Evolutionary conservation across 768 basidiomycete genomes (phyloP), one percentile per base, ranked within the genome.

Genomic region (Termitomyces heimii): DNA sequence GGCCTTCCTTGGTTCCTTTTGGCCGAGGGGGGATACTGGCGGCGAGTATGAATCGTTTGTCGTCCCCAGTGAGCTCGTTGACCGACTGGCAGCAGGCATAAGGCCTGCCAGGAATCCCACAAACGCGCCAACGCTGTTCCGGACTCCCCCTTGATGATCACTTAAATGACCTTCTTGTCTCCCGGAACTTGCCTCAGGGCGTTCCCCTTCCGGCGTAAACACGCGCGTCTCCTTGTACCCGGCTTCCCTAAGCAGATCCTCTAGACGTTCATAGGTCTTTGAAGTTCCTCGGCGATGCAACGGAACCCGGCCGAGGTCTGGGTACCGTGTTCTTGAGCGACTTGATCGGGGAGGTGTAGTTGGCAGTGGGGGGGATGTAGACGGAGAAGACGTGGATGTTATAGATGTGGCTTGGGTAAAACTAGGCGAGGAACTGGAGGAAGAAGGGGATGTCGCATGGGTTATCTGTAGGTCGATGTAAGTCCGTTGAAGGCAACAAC

Each of bases 211-310:
- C 8, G 94, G 93, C 0, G 94, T 94, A 64, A 91, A 89, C 12
- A 97, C 80, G 43, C 93, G 82, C 3, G 92, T 94, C 67, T 96
- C 94, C 69, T 92, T 93, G 77, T 94, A 95, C 2, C 94, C 94
- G 1, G 92, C 92, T 68, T 93, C 89, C 50, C 83, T 77, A 28
- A 97, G 77, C 18, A 97, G 76, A 71, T 94, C 91, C 62, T 94
- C 94, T 20, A 96, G 78, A 5, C 83, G 79, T 62, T 94, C 92
- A 61, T 92, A 94, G 4, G 83, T 89, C 60, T 81, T 82, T 2
- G 90, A 91, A 20, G 82, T 92, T 1, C 91, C 91, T 55, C 90
- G 76, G 24, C 88, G 79, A 66, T 92, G 89, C 14, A 92, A 73
- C 0, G 88, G 90, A 6, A 89, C 85, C 29, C 86, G 82, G 4